phyloP scores from a whole-genome alignment of 345 rosid species.

The Hevea brasiliensis region DNA sequence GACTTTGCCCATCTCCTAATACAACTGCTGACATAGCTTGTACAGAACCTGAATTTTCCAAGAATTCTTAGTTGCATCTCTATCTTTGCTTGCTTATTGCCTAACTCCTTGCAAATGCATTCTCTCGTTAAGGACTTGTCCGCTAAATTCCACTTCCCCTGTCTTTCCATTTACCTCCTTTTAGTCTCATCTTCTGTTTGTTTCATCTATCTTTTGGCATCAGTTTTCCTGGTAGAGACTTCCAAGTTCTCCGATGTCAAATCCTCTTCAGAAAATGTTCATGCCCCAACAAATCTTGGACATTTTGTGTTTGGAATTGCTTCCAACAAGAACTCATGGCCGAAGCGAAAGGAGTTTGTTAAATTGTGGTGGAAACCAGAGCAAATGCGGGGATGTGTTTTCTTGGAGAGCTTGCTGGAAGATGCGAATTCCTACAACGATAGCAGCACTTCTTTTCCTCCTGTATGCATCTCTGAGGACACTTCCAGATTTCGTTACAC shows the following conservation, averaged over 20 bases:
- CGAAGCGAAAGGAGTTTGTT: conserved; percentile 51
- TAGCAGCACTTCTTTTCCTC: conserved; percentile 44
- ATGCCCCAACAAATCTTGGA: conserved; percentile 38
- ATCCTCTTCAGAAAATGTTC: conserved; percentile 28
- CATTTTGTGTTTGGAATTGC: conserved; percentile 76
- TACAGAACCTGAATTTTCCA: neutral
- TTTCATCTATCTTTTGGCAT: conserved; percentile 45
- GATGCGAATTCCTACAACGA: conserved; percentile 18
- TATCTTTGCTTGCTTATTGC: neutral
- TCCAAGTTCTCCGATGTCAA: conserved; percentile 26
- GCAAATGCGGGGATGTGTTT: conserved; percentile 73
- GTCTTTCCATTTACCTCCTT: conserved; percentile 40
- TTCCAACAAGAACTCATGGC: conserved; percentile 56
- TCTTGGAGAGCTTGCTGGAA: conserved; percentile 44
- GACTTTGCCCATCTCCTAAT: too few relatives aligned
- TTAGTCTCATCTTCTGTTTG: conserved; percentile 41
- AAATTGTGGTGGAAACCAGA: conserved; percentile 74
- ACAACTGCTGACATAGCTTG: too few relatives aligned
- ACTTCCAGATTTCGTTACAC: conserved; percentile 73
- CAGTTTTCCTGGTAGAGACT: conserved; percentile 40
- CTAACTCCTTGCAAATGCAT: conserved; percentile 36
- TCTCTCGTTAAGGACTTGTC: conserved; percentile 13
- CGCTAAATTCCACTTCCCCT: conserved; percentile 35
- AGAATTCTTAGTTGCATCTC: too few relatives aligned
- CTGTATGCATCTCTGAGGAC: conserved; percentile 64